Base-by-base conservation (phyloP, 208 protist species). In the Leishmania turanica region DNA sequence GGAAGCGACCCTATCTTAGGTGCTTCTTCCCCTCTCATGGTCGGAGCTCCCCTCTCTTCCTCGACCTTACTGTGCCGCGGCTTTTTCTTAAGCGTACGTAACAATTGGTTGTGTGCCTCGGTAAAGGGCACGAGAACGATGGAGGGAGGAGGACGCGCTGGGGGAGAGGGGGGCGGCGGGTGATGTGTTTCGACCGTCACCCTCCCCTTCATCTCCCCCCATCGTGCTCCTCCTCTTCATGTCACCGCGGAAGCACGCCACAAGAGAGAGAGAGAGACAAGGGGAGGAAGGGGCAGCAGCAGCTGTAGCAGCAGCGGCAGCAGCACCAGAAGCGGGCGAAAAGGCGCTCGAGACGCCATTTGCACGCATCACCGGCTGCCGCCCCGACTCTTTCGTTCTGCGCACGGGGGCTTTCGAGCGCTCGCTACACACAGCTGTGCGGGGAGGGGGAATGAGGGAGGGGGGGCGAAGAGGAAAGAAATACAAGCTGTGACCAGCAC, bases 61-160 rank as follows among this genome's bases (percentile, higher is more conserved):
- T 72, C 42, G 17, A n/a, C 65, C 40, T 19, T 11, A 49, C 45
- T 31, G n/a, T 42, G 64, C 68, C 31, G 68, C 42, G 27, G 68
- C 68, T n/a, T 49, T 72, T 51, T n/a, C 68, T 34, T 72, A 72
- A 72, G 42, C 24, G 40, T 51, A 72, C 31, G 42, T 70, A 27
- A 72, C 45, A 51, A 31, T 27, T 34, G 42, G 42, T 3, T 47
- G 45, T 34, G 42, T n/a, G 68, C 8, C 42, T n/a, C 37, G 60
- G 17, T 51, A 37, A 37, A 34, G 24, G 13, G 68, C n/a, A 58
- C 76, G 40, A n/a, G n/a, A 71, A 71, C 17, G 40, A 13, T 17
- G 68, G 42, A 4, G 42, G 8, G 68, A 6, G 42, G 42, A n/a
- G 68, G 68, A 11, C 31, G 40, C 24, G 19, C 1, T 15, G 60